These are phyloP conservation scores for Pseudocercospora pini-densiflorae DNA, from an alignment of 2,329 filamentous ascomycete species.

Conservation along the genomic window DNA sequence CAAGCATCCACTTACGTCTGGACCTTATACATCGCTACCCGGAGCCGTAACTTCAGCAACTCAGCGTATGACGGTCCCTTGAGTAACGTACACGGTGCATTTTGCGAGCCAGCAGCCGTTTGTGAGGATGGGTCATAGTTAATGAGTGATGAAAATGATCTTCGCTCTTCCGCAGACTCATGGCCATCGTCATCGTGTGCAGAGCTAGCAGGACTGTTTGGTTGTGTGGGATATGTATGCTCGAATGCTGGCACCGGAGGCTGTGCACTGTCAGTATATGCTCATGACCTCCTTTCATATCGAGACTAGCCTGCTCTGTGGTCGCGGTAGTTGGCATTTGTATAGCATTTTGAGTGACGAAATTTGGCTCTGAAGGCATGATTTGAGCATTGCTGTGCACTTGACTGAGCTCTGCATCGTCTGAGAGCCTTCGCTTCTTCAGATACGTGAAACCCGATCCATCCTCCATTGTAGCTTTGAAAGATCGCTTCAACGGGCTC, in stretches of 20 bases:
- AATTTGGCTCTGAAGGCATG: background rate
- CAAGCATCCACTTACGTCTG: conserved; percentile 15
- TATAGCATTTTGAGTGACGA: background rate
- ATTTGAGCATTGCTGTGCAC: background rate
- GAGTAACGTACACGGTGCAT: background rate
- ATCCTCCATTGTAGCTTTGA: conserved; percentile 37
- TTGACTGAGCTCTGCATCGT: conserved; percentile 16
- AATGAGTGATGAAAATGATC: conserved; percentile 54
- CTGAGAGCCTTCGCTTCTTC: conserved; percentile 36
- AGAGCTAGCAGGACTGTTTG: conserved; percentile 33
- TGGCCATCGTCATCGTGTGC: conserved; percentile 32
- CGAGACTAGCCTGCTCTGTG: conserved; percentile 7
- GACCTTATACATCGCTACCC: conserved; percentile 75
- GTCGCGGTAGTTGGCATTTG: background rate
- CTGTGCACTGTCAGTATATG: background rate
- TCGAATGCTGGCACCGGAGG: conserved; percentile 22
- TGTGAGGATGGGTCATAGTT: conserved; percentile 53
- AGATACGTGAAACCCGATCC: conserved; percentile 41
- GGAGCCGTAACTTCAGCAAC: conserved; percentile 69
- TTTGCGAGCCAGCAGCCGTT: conserved; percentile 22
- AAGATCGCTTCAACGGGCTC: conserved; percentile 41
- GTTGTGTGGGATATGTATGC: conserved; percentile 32
- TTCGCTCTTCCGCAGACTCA: conserved; percentile 39
- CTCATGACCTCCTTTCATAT: background rate
- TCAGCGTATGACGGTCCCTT: conserved; percentile 56